A percentile compares a stretch with the other conserved stretches of the same genome.
Conservation (phyloP, 441 rosid genomes). For the Erodium texanum region DNA sequence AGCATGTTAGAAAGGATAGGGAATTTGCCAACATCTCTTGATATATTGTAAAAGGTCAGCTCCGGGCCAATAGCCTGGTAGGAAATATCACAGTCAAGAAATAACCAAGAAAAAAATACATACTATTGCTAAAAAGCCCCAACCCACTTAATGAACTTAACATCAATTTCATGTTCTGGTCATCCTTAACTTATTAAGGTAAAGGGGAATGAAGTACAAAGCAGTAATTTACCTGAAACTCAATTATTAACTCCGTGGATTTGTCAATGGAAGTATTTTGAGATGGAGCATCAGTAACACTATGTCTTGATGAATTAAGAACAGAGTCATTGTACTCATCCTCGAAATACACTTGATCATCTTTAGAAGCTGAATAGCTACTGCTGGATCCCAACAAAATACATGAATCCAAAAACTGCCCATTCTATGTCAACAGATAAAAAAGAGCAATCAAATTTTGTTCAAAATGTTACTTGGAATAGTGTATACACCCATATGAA, state of each 20-base stretch:
- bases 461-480: conserved; percentile 4
- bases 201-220: conserved; percentile 5
- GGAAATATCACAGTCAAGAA: conserved; percentile 10
- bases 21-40: conserved; percentile 60
- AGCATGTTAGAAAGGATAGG: conserved; percentile 71
- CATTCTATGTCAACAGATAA: conserved; percentile 44
- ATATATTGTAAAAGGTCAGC: conserved; percentile 81
- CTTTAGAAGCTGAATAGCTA: conserved; percentile 61
- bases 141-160: background rate
- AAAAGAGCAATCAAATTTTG: background rate
- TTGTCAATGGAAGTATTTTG: conserved; percentile 37
- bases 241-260: conserved; percentile 56
- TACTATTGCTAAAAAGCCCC: background rate
- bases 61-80: conserved; percentile 89
- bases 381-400: conserved; percentile 72
- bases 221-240: conserved; percentile 58
- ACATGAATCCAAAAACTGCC: conserved; percentile 83
- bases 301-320: conserved; percentile 32
- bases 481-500: background rate
- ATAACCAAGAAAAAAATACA: conserved; percentile 14
- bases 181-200: background rate
- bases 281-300: conserved; percentile 28
- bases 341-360: conserved; percentile 59
- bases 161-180: background rate
- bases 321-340: conserved; percentile 35